Evolutionary conservation across 768 basidiomycete genomes (phyloP).

Genomic region (Boletales sp.): DNA sequence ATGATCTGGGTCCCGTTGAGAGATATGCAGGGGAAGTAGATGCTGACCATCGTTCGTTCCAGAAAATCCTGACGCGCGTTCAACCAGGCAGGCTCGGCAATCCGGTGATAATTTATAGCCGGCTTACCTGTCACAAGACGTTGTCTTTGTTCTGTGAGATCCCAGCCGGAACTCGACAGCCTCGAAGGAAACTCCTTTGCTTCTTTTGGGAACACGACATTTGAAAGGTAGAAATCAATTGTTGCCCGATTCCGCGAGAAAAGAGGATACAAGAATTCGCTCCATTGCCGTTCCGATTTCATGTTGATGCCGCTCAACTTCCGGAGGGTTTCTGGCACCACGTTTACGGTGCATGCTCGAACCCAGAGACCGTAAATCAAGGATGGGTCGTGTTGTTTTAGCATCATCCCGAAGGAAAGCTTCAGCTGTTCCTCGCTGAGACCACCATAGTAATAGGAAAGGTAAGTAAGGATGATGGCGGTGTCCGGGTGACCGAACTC

Average conservation of each 20-base stretch:
- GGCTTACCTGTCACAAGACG: conserved; percentile 17
- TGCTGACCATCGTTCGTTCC: conserved; percentile 27
- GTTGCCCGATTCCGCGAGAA: conserved; percentile 16
- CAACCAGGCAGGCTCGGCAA: background rate
- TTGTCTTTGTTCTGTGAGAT: conserved; percentile 17
- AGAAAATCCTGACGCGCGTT: conserved; percentile 12
- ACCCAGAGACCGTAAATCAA: conserved; percentile 21
- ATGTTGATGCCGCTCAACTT: conserved; percentile 16
- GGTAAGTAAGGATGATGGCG: conserved; percentile 6
- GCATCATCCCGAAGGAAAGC: conserved; percentile 11
- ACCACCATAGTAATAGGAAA: conserved; percentile 24
- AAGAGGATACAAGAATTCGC: conserved; percentile 2
- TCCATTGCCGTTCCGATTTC: conserved; percentile 16
- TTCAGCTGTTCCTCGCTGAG: conserved; percentile 14
- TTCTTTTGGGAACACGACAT: conserved; percentile 24
- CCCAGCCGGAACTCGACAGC: conserved; percentile 24
- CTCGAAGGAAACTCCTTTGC: conserved; percentile 13
- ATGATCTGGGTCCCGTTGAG: conserved; percentile 16
- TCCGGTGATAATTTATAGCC: no score
- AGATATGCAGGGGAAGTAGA: conserved; percentile 27
- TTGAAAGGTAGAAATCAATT: conserved; percentile 24
- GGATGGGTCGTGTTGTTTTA: conserved; percentile 17
- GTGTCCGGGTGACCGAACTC: conserved; percentile 29
- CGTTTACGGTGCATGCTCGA: background rate
- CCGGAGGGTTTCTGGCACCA: conserved; percentile 13